These are phyloP conservation scores for Peterozyma xylosa DNA, from an alignment of 805 yeast species.

Conservation along the genomic window DNA sequence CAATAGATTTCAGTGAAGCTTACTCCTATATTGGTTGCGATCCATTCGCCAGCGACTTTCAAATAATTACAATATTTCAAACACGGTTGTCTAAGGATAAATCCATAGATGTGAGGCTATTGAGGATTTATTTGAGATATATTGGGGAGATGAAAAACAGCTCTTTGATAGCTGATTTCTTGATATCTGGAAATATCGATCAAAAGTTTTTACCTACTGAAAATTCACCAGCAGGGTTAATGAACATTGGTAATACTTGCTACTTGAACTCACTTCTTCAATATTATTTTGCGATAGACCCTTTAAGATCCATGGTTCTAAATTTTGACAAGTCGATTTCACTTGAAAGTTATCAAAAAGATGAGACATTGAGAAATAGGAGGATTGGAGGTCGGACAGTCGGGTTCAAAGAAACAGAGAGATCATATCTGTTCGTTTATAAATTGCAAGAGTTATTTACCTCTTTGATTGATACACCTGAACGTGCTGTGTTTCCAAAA, in stretches of 20 bases:
- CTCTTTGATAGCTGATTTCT: constrained; percentile 44
- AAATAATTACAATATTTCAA: constrained; percentile 46
- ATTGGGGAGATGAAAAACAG: constrained; percentile 52
- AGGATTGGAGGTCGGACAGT: constrained; percentile 86
- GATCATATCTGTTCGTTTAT: constrained; percentile 77
- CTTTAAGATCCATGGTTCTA: constrained; percentile 62
- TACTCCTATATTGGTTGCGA: constrained; percentile 40
- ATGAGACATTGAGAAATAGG: constrained; percentile 33
- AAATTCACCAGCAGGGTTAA: constrained; percentile 85
- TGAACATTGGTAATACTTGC: constrained; percentile 94
- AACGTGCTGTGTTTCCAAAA: constrained; percentile 70
- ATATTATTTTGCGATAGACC: constrained; percentile 80
- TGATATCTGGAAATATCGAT: constrained; percentile 58
- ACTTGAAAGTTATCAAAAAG: constrained; percentile 17
- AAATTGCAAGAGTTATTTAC: constrained; percentile 63
- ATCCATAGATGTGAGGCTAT: constrained; percentile 41
- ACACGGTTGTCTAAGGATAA: constrained; percentile 28
- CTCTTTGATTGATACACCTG: constrained; percentile 56
- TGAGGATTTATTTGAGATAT: constrained; percentile 49
- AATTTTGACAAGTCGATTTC: constrained; percentile 36
- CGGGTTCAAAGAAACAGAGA: constrained; percentile 65
- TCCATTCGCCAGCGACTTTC: constrained; percentile 47
- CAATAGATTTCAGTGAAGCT: constrained; percentile 25
- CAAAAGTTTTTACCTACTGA: constrained; percentile 51
- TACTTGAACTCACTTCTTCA: constrained; percentile 86